phyloP scores from a whole-genome alignment of 1,284 basidiomycete species.

The Pseudomicrostroma phylloplanum region DNA sequence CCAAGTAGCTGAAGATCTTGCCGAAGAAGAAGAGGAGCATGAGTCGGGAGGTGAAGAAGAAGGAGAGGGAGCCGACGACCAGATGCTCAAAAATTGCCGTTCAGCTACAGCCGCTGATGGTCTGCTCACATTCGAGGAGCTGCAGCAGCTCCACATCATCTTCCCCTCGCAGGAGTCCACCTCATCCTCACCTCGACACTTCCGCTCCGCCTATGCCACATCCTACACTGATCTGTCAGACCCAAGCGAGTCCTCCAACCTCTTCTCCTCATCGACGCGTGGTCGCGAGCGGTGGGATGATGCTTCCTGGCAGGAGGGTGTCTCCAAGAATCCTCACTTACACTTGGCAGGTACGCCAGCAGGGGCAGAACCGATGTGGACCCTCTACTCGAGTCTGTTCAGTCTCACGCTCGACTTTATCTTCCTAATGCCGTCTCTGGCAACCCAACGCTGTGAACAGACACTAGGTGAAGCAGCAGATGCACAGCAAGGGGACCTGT shows the following conservation, averaged over 20 bases:
- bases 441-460: background rate
- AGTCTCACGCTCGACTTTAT: conserved; percentile 63
- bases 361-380: conserved; percentile 41
- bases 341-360: background rate
- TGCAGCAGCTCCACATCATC: conserved; percentile 57
- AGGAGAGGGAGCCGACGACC: conserved; percentile 52
- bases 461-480: background rate
- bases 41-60: conserved; percentile 13
- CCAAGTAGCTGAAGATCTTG: conserved; percentile 14
- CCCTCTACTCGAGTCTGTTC: conserved; percentile 43
- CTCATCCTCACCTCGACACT: background rate
- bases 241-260: conserved; percentile 27
- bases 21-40: conserved; percentile 55
- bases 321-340: conserved; percentile 26
- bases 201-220: conserved; percentile 51
- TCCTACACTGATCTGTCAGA: conserved; percentile 52
- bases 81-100: conserved; percentile 71
- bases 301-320: conserved; percentile 20
- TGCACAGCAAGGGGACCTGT: conserved; percentile 8
- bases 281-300: conserved; percentile 41
- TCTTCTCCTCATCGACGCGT: conserved; percentile 24
- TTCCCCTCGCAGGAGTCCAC: background rate
- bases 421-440: conserved; percentile 55
- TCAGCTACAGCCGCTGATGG: conserved; percentile 62
- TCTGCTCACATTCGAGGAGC: conserved; percentile 62